These are phyloP conservation scores for Friedmanniomyces simplex DNA, from an alignment of 495 filamentous ascomycete species.

Conservation along the genomic window DNA sequence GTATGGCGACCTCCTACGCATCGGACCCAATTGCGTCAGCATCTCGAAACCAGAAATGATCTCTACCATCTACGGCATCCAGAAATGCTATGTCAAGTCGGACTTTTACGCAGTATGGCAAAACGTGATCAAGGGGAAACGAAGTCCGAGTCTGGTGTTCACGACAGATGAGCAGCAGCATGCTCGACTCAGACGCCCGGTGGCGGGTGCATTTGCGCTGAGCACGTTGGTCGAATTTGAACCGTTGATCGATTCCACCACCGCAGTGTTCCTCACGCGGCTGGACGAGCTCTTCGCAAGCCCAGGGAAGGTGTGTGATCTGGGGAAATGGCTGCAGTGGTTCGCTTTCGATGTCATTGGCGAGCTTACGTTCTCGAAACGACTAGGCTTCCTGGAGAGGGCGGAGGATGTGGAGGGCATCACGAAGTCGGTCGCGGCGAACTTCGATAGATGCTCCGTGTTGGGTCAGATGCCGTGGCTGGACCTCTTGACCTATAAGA, in stretches of 20 bases:
- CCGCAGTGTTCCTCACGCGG: conserved; percentile 7
- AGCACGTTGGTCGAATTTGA: conserved; percentile 19
- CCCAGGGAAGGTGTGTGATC: conserved; percentile 25
- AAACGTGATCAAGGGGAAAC: conserved; percentile 18
- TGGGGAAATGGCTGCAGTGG: conserved; percentile 36
- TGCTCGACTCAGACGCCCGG: conserved; percentile 13
- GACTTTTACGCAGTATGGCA: conserved; percentile 21
- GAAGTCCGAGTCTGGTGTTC: conserved; percentile 12
- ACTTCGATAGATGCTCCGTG: conserved; percentile 10
- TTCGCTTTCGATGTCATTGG: conserved; percentile 41
- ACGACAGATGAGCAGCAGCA: conserved; percentile 20
- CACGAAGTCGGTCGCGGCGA: conserved; percentile 5
- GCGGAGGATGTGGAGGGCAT: conserved; percentile 34
- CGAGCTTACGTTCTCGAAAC: conserved; percentile 33
- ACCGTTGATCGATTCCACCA: conserved; percentile 17
- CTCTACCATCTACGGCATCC: conserved; percentile 14
- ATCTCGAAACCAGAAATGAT: conserved; percentile 25
- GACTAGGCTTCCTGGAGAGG: conserved; percentile 33
- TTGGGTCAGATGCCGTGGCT: conserved; percentile 20
- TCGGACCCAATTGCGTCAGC: conserved; percentile 36
- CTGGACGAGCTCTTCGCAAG: conserved; percentile 24
- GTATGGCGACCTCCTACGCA: conserved; percentile 34
- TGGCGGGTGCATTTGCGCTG: conserved; percentile 9
- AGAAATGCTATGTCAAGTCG: conserved; percentile 17
- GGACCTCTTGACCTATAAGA: conserved; percentile 16